Percentiles rank a stretch among this genome's conserved stretches.
phyloP scores from a whole-genome alignment of 2,329 filamentous ascomycete species.

The Exutisphaerella laricina region DNA sequence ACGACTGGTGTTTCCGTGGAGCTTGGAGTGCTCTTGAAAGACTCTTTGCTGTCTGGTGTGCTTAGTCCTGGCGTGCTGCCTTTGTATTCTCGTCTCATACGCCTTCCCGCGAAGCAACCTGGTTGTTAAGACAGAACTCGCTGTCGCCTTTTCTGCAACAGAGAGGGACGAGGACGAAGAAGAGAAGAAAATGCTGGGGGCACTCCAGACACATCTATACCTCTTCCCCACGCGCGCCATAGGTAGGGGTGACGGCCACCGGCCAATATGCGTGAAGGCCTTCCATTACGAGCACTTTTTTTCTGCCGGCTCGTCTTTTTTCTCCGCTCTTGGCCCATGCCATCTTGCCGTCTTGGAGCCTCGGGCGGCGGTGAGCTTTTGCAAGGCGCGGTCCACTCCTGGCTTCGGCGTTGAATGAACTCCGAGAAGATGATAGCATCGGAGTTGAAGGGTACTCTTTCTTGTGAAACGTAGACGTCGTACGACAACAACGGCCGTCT shows the following conservation, averaged over 20 bases:
- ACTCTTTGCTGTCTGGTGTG: conserved; percentile 8
- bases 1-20: conserved; percentile 7
- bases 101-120: conserved; percentile 4
- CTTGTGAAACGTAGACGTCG: too few relatives aligned
- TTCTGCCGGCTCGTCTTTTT: background rate
- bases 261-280: background rate
- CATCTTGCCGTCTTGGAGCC: too few relatives aligned
- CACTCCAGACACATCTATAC: background rate
- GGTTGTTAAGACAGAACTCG: background rate
- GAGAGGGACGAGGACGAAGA: background rate
- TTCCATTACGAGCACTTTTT: background rate
- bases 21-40: conserved; percentile 13
- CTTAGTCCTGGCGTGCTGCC: conserved; percentile 43
- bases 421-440: too few relatives aligned
- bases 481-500: too few relatives aligned
- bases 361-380: too few relatives aligned
- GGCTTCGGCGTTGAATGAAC: too few relatives aligned
- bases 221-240: background rate
- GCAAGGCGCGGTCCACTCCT: too few relatives aligned
- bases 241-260: background rate
- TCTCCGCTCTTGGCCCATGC: background rate
- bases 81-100: conserved; percentile 32
- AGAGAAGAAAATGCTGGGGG: background rate
- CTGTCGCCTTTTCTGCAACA: background rate
- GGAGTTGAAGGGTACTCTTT: too few relatives aligned